A percentile compares a stretch with the other conserved stretches of the same genome.
Conservation (phyloP, 1,139 yeast species). For the Blastobotrys malaysiensis region DNA sequence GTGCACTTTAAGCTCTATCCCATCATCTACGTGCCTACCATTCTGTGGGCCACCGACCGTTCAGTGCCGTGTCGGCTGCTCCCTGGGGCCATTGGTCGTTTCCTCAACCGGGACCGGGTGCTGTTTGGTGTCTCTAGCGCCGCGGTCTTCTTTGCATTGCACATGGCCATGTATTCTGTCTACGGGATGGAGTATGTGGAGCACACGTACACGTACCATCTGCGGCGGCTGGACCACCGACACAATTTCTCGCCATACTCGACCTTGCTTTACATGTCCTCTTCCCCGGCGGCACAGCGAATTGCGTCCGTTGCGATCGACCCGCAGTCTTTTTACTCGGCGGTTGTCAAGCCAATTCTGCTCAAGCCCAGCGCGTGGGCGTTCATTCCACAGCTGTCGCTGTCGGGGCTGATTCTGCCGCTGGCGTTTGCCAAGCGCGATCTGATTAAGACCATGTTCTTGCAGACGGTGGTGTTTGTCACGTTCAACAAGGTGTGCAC, state of each 20-base stretch:
- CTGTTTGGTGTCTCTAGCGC: constrained; percentile 40
- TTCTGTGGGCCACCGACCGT: constrained; percentile 35
- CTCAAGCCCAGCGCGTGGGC: constrained; percentile 45
- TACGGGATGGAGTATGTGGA: constrained; percentile 76
- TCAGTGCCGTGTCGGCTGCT: constrained; percentile 5
- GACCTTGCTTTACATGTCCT: constrained; percentile 53
- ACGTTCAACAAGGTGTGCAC: constrained; percentile 92
- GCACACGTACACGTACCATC: constrained; percentile 78
- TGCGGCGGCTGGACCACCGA: constrained; percentile 81
- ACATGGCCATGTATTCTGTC: constrained; percentile 52
- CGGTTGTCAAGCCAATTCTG: constrained; percentile 15
- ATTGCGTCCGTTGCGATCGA: not conserved
- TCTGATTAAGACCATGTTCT: constrained; percentile 59
- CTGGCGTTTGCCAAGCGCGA: constrained; percentile 48
- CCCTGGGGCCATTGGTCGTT: constrained; percentile 8
- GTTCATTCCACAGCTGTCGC: constrained; percentile 71
- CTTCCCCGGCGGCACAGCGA: constrained; percentile 28
- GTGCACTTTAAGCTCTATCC: constrained; percentile 93
- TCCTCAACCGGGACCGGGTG: constrained; percentile 41
- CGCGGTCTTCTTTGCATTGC: constrained; percentile 43
- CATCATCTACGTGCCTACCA: constrained; percentile 66
- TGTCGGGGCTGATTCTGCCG: constrained; percentile 60
- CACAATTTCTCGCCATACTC: constrained; percentile 92
- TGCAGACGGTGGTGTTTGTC: constrained; percentile 91
- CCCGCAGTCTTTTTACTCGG: not conserved